Percentiles rank a stretch among this genome's conserved stretches.
phyloP scores from a whole-genome alignment of 129 eudicot genomes.

The Silybum marianum region DNA sequence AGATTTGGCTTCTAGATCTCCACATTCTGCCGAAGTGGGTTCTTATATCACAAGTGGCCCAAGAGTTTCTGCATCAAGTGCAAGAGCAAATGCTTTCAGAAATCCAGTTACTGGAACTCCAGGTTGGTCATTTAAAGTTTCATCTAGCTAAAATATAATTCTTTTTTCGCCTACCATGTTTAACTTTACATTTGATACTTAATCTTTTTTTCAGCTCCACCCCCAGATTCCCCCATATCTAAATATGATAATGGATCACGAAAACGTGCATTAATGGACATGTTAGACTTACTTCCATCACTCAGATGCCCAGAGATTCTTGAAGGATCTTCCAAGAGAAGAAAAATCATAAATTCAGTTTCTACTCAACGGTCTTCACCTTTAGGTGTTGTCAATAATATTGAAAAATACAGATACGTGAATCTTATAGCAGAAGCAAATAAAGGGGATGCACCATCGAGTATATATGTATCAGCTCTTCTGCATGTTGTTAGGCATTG shows the following conservation, averaged over 20 bases:
- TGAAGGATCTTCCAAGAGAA: conserved; percentile 60
- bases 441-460: conserved; percentile 79
- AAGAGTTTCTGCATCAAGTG: conserved; percentile 40
- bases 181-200: not conserved
- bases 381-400: conserved; percentile 30
- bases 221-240: conserved; percentile 39
- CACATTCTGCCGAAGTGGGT: conserved; percentile 62
- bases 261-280: conserved; percentile 73
- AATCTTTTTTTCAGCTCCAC: conserved; percentile 44
- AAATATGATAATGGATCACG: conserved; percentile 49
- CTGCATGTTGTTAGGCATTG: conserved; percentile 90
- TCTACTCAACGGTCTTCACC: conserved; percentile 36
- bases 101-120: conserved; percentile 39
- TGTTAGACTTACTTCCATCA: conserved; percentile 72
- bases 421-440: conserved; percentile 86
- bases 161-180: not conserved
- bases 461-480: conserved; percentile 75
- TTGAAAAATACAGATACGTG: conserved; percentile 61
- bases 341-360: conserved; percentile 39
- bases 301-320: conserved; percentile 44
- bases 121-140: conserved; percentile 32
- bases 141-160: conserved; percentile 47
- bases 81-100: conserved; percentile 38
- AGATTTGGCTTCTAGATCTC: conserved; percentile 72
- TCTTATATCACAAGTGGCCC: conserved; percentile 41